Evolutionary conservation across 805 yeast species (phyloP), one percentile per base, ranked within the genome.

Genomic region (Trichomonascus vanleenenianus): DNA sequence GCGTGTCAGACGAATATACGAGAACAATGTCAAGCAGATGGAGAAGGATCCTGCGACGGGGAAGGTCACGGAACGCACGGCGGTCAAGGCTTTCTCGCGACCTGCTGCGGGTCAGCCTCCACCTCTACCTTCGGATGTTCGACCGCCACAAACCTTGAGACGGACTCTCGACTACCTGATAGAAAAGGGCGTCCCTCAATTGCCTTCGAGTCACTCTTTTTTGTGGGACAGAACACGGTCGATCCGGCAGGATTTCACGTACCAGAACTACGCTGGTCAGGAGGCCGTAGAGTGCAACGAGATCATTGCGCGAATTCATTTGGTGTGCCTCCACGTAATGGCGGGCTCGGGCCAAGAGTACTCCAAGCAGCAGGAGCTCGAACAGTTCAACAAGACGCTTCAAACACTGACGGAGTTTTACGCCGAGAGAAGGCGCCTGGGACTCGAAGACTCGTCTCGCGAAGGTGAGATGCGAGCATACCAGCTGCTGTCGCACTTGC

Each of bases 41-140:
- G 98, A 93, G 64, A 81, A 72, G 51, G 87, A 83, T 49, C 76
- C 80, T 1, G 66, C 67, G 0, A 71, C 78, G 2, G 78, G 78
- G 3, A 73, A 67, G 50, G 82, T 87, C 4, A 72, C 85, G 0
- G 61, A 75, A 25, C 57, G 58, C 0, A 67, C 71, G 39, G 96
- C 97, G 0, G 76, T 93, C 5, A 93, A 93, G 64, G 94, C 96
- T 1, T 93, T 93, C 60, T 84, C 95, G 18, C 72, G 99, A 55
- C 97, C 99, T 0, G 96, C 95, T 14, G 97, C 97, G 0, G 98
- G 97, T 5, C 96, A 93, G 55, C 95, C 96, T 1, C 97, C 97
- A 1, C 95, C 97, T 2, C 68, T 93, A 47, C 99, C 98, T 0
- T 87, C 97, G 1, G 98, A 93, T 61, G 99, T 93, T 2, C 73